Evolutionary conservation across 768 basidiomycete genomes (phyloP).

Genomic region (Boletales sp.): DNA sequence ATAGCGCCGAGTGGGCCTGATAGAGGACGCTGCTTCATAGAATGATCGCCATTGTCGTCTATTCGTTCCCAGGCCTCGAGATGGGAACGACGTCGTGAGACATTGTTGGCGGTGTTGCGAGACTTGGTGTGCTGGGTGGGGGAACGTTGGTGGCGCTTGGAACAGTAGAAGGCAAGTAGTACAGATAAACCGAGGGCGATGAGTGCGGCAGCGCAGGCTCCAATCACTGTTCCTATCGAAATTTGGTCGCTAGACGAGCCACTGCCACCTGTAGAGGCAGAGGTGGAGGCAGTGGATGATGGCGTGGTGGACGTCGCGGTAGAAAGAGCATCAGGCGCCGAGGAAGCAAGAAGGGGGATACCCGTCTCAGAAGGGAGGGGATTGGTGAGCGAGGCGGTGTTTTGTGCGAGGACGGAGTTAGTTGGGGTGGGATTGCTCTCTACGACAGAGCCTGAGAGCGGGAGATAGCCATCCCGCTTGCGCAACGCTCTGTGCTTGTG

Average conservation of each 20-base stretch:
- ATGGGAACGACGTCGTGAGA: conserved; percentile 40
- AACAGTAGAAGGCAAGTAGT: conserved; percentile 52
- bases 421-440: conserved; percentile 25
- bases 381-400: conserved; percentile 3
- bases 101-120: conserved; percentile 41
- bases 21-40: conserved; percentile 39
- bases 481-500: conserved; percentile 6
- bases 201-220: conserved; percentile 60
- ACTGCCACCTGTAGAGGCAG: conserved; percentile 4
- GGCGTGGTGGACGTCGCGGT: conserved; percentile 1
- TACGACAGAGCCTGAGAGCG: conserved; percentile 22
- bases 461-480: conserved; percentile 12
- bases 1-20: conserved; percentile 50
- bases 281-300: conserved; percentile 10
- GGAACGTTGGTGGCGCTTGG: conserved; percentile 35
- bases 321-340: not conserved
- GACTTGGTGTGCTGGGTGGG: conserved; percentile 22
- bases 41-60: conserved; percentile 45
- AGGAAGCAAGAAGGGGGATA: conserved; percentile 13
- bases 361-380: not conserved
- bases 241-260: conserved; percentile 19
- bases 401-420: conserved; percentile 20
- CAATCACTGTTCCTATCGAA: conserved; percentile 51
- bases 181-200: conserved; percentile 46
- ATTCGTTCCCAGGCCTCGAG: conserved; percentile 57